Evolutionary conservation across 2,329 filamentous ascomycete species (phyloP).

Genomic region (Fusarium metavorans): DNA sequence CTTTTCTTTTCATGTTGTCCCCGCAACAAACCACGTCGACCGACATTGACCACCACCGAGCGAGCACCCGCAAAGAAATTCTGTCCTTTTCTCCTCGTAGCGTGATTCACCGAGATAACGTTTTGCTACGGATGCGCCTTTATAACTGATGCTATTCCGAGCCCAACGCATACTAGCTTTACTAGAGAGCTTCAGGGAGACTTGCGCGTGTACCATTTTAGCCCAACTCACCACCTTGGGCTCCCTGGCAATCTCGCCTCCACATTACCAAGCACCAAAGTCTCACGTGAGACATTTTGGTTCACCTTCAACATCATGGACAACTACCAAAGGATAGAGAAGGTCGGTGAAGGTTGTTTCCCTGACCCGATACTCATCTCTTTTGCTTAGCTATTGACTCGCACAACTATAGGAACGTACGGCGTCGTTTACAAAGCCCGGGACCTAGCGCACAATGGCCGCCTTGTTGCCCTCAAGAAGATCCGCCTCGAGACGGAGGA

Average conservation of each 20-base stretch:
- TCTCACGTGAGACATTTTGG: neutral
- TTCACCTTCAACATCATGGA: conserved; percentile 70
- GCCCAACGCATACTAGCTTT: neutral
- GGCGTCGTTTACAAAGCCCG: conserved; percentile 95
- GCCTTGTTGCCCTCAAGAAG: conserved; percentile 94
- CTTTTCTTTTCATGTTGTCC: neutral
- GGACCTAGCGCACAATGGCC: conserved; percentile 83
- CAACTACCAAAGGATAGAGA: conserved; percentile 97
- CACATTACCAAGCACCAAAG: neutral
- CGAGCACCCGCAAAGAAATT: neutral
- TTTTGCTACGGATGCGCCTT: neutral
- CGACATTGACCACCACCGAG: neutral
- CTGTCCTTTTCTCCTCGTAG: neutral
- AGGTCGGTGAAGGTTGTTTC: conserved; percentile 87
- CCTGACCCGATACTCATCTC: neutral
- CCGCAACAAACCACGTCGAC: neutral
- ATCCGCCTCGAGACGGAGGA: conserved; percentile 95
- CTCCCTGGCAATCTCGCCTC: neutral
- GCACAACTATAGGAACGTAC: conserved; percentile 77
- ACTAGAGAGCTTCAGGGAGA: fast-evolving
- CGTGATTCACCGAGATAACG: neutral
- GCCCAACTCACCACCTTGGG: neutral
- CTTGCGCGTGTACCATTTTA: neutral
- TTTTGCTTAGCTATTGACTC: neutral
- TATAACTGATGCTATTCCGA: neutral